phyloP scores from a whole-genome alignment of 768 basidiomycete species.

The Suillus variegatus region DNA sequence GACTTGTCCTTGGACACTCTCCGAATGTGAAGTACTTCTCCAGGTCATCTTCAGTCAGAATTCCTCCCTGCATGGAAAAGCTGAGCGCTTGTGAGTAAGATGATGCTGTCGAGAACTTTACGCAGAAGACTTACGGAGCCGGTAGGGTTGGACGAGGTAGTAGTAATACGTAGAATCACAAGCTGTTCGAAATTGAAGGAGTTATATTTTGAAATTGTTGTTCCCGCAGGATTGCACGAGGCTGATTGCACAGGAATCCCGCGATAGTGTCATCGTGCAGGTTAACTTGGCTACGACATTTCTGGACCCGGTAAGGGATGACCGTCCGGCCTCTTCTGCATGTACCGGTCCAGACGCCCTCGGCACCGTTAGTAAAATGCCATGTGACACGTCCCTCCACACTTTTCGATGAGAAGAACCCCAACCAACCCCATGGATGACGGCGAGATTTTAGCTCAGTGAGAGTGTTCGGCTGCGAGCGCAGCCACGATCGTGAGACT shows the following conservation, averaged over 20 bases:
- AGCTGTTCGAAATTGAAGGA: neutral
- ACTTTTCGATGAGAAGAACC: neutral
- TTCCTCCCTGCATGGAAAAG: neutral
- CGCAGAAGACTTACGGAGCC: neutral
- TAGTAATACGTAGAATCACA: neutral
- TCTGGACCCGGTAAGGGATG: slow-evolving; percentile 3
- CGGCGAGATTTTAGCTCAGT: neutral
- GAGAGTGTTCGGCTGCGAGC: neutral
- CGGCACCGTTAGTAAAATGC: neutral
- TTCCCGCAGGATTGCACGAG: slow-evolving; percentile 8
- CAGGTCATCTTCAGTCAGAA: slow-evolving; percentile 6
- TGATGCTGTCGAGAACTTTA: neutral
- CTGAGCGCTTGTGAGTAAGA: neutral
- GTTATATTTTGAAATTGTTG: slow-evolving; percentile 4
- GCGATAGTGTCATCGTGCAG: neutral
- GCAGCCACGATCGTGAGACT: neutral
- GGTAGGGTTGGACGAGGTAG: neutral
- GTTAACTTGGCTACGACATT: neutral
- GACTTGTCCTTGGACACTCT: neutral
- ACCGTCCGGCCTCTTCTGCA: slow-evolving; percentile 3
- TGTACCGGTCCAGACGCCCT: neutral
- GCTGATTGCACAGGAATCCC: slow-evolving; percentile 2
- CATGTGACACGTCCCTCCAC: neutral
- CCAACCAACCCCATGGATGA: neutral
- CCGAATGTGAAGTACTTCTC: neutral